Conservation (phyloP, 2,329 filamentous ascomycete genomes). For the Ceratocystis alfenasii region DNA sequence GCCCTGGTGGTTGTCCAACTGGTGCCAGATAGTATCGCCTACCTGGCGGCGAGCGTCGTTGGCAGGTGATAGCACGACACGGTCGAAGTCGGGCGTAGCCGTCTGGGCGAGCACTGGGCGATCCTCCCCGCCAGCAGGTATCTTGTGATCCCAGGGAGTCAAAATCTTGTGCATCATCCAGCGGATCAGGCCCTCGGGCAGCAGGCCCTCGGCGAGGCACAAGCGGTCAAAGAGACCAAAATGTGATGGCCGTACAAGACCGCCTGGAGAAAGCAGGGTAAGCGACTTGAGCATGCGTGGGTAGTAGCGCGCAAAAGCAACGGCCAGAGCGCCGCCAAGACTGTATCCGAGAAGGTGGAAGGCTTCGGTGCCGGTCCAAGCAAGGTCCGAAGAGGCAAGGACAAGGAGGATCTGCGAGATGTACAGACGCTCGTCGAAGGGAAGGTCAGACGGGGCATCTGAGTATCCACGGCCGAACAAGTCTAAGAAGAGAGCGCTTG, state of each 20-base stretch:
- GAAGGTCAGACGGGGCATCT: slow-evolving; percentile 49
- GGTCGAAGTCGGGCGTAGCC: slow-evolving; percentile 31
- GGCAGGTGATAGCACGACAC: slow-evolving; percentile 40
- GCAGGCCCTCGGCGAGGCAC: slow-evolving; percentile 47
- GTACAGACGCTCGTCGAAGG: slow-evolving; percentile 54
- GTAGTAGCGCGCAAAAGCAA: slow-evolving; percentile 58
- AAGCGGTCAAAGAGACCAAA: slow-evolving; percentile 49
- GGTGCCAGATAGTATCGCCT: slow-evolving; percentile 55
- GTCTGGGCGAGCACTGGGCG: slow-evolving; percentile 31
- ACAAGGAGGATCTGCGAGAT: slow-evolving; percentile 52
- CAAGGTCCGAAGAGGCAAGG: slow-evolving; percentile 48
- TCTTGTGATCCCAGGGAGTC: slow-evolving; percentile 32
- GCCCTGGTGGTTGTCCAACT: slow-evolving; percentile 52
- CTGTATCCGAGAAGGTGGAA: slow-evolving; percentile 72
- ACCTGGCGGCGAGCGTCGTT: slow-evolving; percentile 43
- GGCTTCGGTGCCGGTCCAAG: slow-evolving; percentile 42
- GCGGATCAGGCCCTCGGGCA: slow-evolving; percentile 49
- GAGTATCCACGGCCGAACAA: slow-evolving; percentile 69
- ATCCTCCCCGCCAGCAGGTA: slow-evolving; percentile 31
- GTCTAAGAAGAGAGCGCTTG: slow-evolving; percentile 34
- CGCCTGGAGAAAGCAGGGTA: slow-evolving; percentile 55
- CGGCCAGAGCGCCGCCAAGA: slow-evolving; percentile 62
- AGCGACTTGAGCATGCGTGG: slow-evolving; percentile 51
- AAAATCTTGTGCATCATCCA: slow-evolving; percentile 41
- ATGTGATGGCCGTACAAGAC: slow-evolving; percentile 52